Evolutionary conservation across 305 asterid genomes (phyloP).

Genomic region (Caryopteris hybrid): DNA sequence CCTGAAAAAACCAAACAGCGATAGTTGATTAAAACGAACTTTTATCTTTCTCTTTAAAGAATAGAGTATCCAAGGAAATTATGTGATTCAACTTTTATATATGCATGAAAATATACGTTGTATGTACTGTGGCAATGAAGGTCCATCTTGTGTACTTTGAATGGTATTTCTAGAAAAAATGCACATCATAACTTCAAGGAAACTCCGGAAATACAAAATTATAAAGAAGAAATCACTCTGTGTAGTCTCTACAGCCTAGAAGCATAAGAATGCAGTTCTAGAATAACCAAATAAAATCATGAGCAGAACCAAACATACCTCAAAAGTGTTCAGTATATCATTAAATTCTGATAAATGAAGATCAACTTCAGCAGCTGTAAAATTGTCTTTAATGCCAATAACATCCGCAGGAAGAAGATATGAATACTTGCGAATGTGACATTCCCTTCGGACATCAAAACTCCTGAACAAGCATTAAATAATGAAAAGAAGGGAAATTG

Average conservation of each 20-base stretch:
- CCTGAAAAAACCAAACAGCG: constrained; percentile 44
- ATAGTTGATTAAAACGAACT: constrained; percentile 8
- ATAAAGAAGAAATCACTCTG: background rate
- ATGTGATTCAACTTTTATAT: background rate
- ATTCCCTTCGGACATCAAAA: constrained; percentile 85
- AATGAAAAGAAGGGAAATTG: background rate
- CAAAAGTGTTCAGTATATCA: constrained; percentile 60
- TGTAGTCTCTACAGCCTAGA: constrained; percentile 2
- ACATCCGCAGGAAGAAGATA: constrained; percentile 89
- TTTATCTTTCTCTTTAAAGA: background rate
- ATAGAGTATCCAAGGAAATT: background rate
- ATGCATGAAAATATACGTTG: background rate
- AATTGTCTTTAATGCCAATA: constrained; percentile 61
- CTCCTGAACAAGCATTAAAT: constrained; percentile 47
- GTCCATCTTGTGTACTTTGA: background rate
- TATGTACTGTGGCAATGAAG: no score
- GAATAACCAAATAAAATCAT: no score
- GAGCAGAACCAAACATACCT: constrained; percentile 49
- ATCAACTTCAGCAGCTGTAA: constrained; percentile 56
- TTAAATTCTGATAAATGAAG: constrained; percentile 63
- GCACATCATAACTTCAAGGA: background rate
- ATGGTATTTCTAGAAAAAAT: background rate
- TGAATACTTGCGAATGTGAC: constrained; percentile 72
- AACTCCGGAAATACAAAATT: background rate
- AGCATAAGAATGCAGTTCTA: no score